These are phyloP conservation scores for Phytophthora lateralis DNA, from an alignment of 352 stramenopile species.

Conservation along the genomic window DNA sequence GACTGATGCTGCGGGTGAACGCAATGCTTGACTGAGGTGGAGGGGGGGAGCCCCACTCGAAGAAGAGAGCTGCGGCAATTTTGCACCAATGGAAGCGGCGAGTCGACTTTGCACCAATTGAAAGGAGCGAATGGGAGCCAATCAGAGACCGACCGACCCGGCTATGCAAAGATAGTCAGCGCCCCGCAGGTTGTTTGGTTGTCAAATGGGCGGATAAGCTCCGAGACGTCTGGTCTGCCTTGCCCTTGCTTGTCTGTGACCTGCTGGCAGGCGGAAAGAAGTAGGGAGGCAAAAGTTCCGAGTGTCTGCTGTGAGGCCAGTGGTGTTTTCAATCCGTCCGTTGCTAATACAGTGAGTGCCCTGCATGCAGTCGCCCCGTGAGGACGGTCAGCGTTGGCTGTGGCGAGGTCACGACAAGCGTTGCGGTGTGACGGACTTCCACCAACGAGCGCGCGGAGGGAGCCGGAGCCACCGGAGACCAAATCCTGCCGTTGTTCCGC, in stretches of 20 bases:
- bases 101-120: slow-evolving; percentile 18
- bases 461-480: slow-evolving; percentile 25
- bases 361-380: slow-evolving; percentile 2
- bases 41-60: not conserved
- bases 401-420: slow-evolving; percentile 14
- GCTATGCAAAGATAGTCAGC: slow-evolving; percentile 27
- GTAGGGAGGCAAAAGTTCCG: not conserved
- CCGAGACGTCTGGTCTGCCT: slow-evolving; percentile 9
- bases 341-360: slow-evolving; percentile 8
- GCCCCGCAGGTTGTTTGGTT: slow-evolving; percentile 11
- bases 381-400: slow-evolving; percentile 3
- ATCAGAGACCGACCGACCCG: not conserved
- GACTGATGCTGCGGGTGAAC: not conserved
- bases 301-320: not conserved
- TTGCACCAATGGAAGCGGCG: not conserved
- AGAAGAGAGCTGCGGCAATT: slow-evolving; percentile 3
- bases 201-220: slow-evolving; percentile 21
- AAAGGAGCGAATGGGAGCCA: not conserved
- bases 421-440: slow-evolving; percentile 18
- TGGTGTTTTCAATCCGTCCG: slow-evolving; percentile 5
- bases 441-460: slow-evolving; percentile 11
- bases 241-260: not conserved
- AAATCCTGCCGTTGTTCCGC: slow-evolving; percentile 26
- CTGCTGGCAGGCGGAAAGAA: slow-evolving; percentile 6
- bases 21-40: slow-evolving; percentile 17